Percentiles rank a stretch among this genome's conserved stretches.
Evolutionary conservation across 306 rosid species (phyloP).

Genomic region (Elaeagnus macrophylla): DNA sequence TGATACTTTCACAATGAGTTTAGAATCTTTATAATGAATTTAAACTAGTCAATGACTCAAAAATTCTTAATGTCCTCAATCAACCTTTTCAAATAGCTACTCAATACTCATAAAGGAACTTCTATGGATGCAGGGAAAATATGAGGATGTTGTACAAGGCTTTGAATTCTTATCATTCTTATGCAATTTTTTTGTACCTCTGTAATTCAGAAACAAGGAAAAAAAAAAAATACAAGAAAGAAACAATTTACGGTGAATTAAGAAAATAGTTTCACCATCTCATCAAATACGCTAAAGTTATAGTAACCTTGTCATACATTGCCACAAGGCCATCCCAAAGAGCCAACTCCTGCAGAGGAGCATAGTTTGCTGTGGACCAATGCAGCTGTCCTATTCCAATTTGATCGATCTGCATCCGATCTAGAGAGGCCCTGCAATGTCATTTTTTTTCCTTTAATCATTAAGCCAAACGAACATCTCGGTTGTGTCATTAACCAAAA

Average conservation of each 20-base stretch:
- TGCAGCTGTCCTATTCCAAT: slow-evolving; percentile 90
- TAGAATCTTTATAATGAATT: too few species aligned
- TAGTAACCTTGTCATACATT: slow-evolving; percentile 84
- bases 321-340: slow-evolving; percentile 98
- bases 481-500: neutral
- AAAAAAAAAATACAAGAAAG: too few species aligned
- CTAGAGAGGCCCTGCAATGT: slow-evolving; percentile 66
- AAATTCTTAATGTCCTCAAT: too few species aligned
- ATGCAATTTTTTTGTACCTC: too few species aligned
- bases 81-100: too few species aligned
- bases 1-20: slow-evolving; percentile 16
- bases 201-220: too few species aligned
- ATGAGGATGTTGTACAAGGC: too few species aligned
- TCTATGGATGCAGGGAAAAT: too few species aligned
- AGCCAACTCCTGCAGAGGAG: slow-evolving; percentile 79
- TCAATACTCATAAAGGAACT: too few species aligned
- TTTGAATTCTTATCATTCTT: too few species aligned
- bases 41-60: too few species aligned
- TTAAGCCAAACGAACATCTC: slow-evolving; percentile 1
- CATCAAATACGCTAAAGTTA: slow-evolving; percentile 24
- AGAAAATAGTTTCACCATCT: slow-evolving; percentile 10
- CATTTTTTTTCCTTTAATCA: slow-evolving; percentile 4
- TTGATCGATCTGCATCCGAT: slow-evolving; percentile 76
- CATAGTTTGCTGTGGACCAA: slow-evolving; percentile 94
- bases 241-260: too few species aligned